Percentiles rank a stretch among this genome's conserved stretches.
These are phyloP conservation scores for Cladosporium sp. DNA, from an alignment of 2,329 filamentous ascomycete genomes.

Conservation along the genomic window DNA sequence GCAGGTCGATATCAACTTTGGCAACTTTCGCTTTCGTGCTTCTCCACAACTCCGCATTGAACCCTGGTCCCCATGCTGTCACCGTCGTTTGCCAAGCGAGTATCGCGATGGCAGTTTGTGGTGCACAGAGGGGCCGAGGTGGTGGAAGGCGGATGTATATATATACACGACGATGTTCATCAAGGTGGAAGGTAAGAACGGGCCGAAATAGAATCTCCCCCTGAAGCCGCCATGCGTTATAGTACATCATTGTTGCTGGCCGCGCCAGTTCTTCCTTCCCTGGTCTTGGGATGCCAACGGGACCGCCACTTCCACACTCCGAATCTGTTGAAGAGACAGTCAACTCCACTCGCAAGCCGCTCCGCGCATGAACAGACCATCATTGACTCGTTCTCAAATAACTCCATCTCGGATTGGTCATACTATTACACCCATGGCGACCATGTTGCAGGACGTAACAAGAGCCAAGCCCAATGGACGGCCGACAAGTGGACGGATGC, in stretches of 20 bases:
- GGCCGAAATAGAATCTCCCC: background rate
- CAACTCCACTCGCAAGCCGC: conserved; percentile 17
- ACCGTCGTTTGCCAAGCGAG: conserved; percentile 3
- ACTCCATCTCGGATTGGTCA: conserved; percentile 27
- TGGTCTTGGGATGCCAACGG: conserved; percentile 9
- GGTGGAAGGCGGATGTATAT: background rate
- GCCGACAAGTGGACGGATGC: conserved; percentile 40
- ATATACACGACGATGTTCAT: background rate
- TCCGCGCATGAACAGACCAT: conserved; percentile 35
- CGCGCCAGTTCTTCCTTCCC: background rate
- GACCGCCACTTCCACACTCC: conserved; percentile 12
- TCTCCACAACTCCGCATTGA: conserved; percentile 9
- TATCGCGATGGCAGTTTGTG: background rate
- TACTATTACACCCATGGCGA: conserved; percentile 37
- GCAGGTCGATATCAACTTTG: conserved; percentile 9
- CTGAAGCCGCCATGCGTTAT: background rate
- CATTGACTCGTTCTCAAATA: conserved; percentile 36
- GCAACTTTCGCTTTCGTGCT: background rate
- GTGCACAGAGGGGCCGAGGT: background rate
- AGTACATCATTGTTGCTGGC: background rate
- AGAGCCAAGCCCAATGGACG: conserved; percentile 42
- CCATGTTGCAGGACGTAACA: conserved; percentile 42
- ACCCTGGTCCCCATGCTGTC: background rate
- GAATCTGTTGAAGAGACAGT: conserved; percentile 5
- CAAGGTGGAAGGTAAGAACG: background rate